Evolutionary conservation across 371 early-diverging fungal species (phyloP), one percentile per base, ranked within the genome.

Genomic region (Chytridium lagenaria): DNA sequence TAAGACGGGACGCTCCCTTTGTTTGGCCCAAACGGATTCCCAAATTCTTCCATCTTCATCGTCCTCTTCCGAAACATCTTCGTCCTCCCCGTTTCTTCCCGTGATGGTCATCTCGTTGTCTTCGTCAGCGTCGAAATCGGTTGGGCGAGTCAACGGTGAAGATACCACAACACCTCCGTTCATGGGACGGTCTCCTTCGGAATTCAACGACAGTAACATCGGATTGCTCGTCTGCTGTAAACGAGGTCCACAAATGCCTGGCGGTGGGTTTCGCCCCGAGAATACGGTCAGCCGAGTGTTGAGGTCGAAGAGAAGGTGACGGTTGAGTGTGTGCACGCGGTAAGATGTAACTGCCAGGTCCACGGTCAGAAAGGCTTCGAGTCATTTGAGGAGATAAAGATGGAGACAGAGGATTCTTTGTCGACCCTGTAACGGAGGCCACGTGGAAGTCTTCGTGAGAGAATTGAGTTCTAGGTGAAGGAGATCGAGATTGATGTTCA

Each of bases 241-340:
- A 15, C 23, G 55, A 55, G 55, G 55, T 55, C 55, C 55, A 55
- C 23, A 55, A 26, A 28, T 55, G 55, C 7, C 55, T 10, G 55
- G 55, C 19, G 26, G 26, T 26, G 10, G 55, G 19, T 55, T 55
- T 55, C 10, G 55, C 55, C 10, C 23, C 55, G 16, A 55, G 55
- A 10, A 55, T 26, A 5, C 55, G 5, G 26, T 55, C 55, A 7
- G 16, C 55, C 16, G 26, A 15, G 55, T 5, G 26, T 7, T 16
- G 55, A 7, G 55, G 10, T 16, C 30, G 55, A 26, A 28, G 26
- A 55, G 10, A 26, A 28, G 30, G 10, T 26, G 55, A 55, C 10
- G 55, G 16, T 7, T 28, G 10, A 16, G 55, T 55, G 12, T 44
- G 44, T 12, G 19, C 12, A 7, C 44, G 44, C 19, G 44, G 44